These are phyloP conservation scores for Aspergillus brasiliensis DNA, from an alignment of 2,329 filamentous ascomycete genomes.

Conservation along the genomic window DNA sequence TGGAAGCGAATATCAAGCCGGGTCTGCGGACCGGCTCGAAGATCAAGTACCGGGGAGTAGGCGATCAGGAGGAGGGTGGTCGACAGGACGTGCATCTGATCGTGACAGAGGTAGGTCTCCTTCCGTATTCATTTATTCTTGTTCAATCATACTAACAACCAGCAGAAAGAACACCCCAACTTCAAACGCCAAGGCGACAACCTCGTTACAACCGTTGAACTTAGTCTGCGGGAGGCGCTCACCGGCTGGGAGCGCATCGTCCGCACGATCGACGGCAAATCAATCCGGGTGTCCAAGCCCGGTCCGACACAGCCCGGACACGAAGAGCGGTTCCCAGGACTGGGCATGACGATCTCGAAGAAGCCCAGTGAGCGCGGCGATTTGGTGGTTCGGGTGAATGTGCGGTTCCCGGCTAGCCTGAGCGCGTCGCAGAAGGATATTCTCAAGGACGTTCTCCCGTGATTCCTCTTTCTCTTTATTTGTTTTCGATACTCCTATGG, in stretches of 20 bases:
- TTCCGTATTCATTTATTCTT: background rate
- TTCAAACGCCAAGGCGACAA: slow-evolving; percentile 89
- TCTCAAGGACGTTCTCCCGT: slow-evolving; percentile 73
- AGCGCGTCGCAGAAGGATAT: slow-evolving; percentile 77
- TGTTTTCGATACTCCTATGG: slow-evolving; percentile 11
- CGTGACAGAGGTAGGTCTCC: slow-evolving; percentile 76
- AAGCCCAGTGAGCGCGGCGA: slow-evolving; percentile 82
- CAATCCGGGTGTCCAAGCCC: slow-evolving; percentile 74
- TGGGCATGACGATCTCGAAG: slow-evolving; percentile 96
- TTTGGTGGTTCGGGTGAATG: slow-evolving; percentile 85
- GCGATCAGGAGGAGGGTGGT: slow-evolving; percentile 94
- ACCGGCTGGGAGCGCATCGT: slow-evolving; percentile 94
- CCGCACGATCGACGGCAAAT: slow-evolving; percentile 87
- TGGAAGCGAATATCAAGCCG: slow-evolving; percentile 94
- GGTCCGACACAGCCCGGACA: slow-evolving; percentile 86
- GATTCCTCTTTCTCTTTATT: slow-evolving; percentile 9
- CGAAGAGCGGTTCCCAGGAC: slow-evolving; percentile 75
- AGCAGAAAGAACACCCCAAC: slow-evolving; percentile 79
- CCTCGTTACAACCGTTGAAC: slow-evolving; percentile 73
- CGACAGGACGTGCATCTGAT: slow-evolving; percentile 96
- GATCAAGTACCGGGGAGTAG: slow-evolving; percentile 97
- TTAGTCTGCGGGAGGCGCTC: slow-evolving; percentile 89
- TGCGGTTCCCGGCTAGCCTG: slow-evolving; percentile 83
- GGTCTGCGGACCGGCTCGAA: slow-evolving; percentile 96
- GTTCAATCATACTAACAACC: slow-evolving; percentile 44